These are phyloP conservation scores for Diddensiella transvaalensis DNA, from an alignment of 805 yeast species.

Conservation along the genomic window DNA sequence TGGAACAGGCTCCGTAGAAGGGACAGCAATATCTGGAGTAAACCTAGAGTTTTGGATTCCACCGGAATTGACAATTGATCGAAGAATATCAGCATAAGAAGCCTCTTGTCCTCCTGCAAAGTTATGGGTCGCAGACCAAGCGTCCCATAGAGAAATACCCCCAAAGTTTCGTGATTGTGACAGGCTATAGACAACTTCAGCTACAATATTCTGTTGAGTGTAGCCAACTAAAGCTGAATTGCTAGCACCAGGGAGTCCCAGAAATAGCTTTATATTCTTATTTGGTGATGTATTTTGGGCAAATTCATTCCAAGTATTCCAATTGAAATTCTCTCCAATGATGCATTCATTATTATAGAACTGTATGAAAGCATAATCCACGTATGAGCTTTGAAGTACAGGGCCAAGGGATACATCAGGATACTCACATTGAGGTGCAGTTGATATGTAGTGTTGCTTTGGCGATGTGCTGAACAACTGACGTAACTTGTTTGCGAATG, in stretches of 20 bases:
- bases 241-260: constrained; percentile 60
- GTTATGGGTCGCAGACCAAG: constrained; percentile 30
- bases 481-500: constrained; percentile 38
- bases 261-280: constrained; percentile 49
- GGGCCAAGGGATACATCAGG: constrained; percentile 51
- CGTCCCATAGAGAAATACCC: constrained; percentile 85
- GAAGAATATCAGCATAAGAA: neutral
- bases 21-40: too few species aligned
- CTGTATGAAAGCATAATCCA: constrained; percentile 62
- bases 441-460: constrained; percentile 51
- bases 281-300: constrained; percentile 46
- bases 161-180: constrained; percentile 44
- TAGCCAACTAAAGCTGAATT: constrained; percentile 59
- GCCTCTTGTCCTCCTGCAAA: neutral
- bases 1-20: too few species aligned
- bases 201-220: constrained; percentile 32
- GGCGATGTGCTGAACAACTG: constrained; percentile 21
- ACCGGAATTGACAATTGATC: neutral
- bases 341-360: constrained; percentile 60
- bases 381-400: constrained; percentile 39
- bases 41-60: too few species aligned
- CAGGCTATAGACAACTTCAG: constrained; percentile 24
- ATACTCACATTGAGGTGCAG: constrained; percentile 66
- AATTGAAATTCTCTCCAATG: constrained; percentile 35
- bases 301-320: constrained; percentile 50